phyloP scores from a whole-genome alignment of 2,329 filamentous ascomycete genomes.

The Alternaria sp. region DNA sequence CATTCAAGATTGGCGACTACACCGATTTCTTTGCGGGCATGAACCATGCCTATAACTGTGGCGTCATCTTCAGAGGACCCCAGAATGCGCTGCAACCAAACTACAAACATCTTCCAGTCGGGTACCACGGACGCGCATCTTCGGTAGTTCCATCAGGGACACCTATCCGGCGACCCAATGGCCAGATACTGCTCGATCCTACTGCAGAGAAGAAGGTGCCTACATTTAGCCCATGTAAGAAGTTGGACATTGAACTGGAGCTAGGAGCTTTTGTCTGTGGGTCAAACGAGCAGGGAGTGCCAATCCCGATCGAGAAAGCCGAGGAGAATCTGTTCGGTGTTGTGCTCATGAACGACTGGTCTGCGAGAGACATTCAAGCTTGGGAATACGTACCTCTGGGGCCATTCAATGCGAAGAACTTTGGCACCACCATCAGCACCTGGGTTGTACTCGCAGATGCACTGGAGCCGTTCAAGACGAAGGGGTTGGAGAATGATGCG shows the following conservation, averaged over 20 bases:
- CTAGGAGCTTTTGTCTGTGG: conserved; percentile 76
- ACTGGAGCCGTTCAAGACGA: conserved; percentile 69
- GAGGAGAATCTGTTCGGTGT: conserved; percentile 78
- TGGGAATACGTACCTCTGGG: conserved; percentile 87
- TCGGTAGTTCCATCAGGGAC: conserved; percentile 78
- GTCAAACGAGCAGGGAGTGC: conserved; percentile 68
- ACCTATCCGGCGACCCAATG: conserved; percentile 73
- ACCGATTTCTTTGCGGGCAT: conserved; percentile 85
- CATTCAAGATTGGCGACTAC: conserved; percentile 81
- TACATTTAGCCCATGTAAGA: conserved; percentile 67
- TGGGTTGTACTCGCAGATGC: conserved; percentile 83
- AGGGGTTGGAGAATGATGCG: conserved; percentile 62
- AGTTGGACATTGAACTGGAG: conserved; percentile 81
- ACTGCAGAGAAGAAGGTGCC: conserved; percentile 67
- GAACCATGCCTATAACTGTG: conserved; percentile 78
- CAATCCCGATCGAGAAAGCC: conserved; percentile 68
- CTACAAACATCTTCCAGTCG: conserved; percentile 81
- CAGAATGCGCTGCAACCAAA: conserved; percentile 79
- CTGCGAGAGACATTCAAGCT: conserved; percentile 78
- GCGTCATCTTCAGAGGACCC: conserved; percentile 74
- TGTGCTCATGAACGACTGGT: conserved; percentile 88
- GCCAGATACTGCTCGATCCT: conserved; percentile 74
- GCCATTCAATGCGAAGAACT: conserved; percentile 85
- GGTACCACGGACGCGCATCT: conserved; percentile 80
- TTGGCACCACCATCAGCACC: conserved; percentile 76